phyloP scores from a whole-genome alignment of 176 grass and related monocot species.

The Leersia perrieri region DNA sequence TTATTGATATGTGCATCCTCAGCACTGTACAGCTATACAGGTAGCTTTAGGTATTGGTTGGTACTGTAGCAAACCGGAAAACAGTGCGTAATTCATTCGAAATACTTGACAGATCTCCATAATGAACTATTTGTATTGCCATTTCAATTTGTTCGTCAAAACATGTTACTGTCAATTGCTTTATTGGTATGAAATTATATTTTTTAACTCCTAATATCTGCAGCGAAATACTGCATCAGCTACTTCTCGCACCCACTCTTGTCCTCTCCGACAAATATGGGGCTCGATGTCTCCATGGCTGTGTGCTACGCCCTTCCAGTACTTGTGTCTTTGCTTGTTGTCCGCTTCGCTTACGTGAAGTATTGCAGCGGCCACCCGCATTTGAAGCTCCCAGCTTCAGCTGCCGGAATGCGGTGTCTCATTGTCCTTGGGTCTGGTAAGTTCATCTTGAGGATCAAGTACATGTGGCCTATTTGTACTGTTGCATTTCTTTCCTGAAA shows the following conservation, averaged over 20 bases:
- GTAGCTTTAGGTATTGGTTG: too few species aligned
- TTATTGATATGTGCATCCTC: too few species aligned
- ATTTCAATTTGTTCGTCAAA: too few species aligned
- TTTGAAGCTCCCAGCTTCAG: background rate
- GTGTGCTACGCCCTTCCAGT: constrained; percentile 26
- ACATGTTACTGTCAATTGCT: background rate
- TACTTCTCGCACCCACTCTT: background rate
- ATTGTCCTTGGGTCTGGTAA: constrained; percentile 63
- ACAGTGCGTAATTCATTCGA: background rate
- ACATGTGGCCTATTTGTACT: background rate
- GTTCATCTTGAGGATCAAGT: constrained; percentile 3
- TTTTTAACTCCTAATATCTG: background rate
- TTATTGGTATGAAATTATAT: background rate
- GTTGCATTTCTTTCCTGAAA: background rate
- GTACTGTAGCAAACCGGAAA: too few species aligned
- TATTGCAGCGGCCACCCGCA: constrained; percentile 38
- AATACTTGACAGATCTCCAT: background rate
- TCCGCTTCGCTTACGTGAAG: constrained; percentile 46
- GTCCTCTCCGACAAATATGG: constrained; percentile 1
- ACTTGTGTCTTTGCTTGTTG: constrained; percentile 41
- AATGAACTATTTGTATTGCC: background rate
- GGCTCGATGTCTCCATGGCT: background rate
- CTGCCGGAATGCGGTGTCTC: constrained; percentile 38
- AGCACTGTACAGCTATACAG: too few species aligned
- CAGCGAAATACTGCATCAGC: background rate